Base-by-base conservation (phyloP, 257 asterid species). In the Linaria vulgaris region DNA sequence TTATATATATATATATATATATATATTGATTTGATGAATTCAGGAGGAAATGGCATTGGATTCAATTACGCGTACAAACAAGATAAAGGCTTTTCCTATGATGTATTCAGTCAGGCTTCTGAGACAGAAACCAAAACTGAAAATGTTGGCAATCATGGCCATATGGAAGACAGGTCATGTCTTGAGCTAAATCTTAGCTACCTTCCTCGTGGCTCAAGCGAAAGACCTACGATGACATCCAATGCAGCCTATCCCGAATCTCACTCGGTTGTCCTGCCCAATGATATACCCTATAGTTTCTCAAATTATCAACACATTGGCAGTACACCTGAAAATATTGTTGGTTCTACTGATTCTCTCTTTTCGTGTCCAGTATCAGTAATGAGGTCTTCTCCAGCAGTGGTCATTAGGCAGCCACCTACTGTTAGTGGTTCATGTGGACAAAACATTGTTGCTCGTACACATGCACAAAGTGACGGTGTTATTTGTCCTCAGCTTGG, bases 401-500 rank as follows among this genome's bases (percentile, higher is more conserved):
- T 84, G 75, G 87, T 87, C 74, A 81, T 85, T 66, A 78, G 88
- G 67, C 95, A 96, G 9, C 96, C 95, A 57, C 76, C 86, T 63
- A 68, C 71, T 50, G 68, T 62, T 24, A 64, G 63, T 30, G 63
- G 57, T 69, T 60, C 69, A 41, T 64, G 37, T 9, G 51, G 69
- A 47, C 83, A 46, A 65, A 60, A 56, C 30, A 12, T 47, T 15
- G 56, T 69, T 67, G 68, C 87, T 64, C 74, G 49, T 12, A 72
- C 80, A 66, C 56, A 71, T 51, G 68, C 63, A 37, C 60, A 53
- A 37, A 56, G 16, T 55, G 80, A 61, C 58, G 76, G 66, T 60
- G 25, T 50, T 76, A 72, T 69, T 60, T 69, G 81, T 45, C 20
- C 61, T 50, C 64, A 50, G 49, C 52, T 22, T 43, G 74, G 56